Evolutionary conservation across 2,329 filamentous ascomycete species (phyloP), one percentile per base, ranked within the genome.

Genomic region (Tolypocladium ophioglossoides): DNA sequence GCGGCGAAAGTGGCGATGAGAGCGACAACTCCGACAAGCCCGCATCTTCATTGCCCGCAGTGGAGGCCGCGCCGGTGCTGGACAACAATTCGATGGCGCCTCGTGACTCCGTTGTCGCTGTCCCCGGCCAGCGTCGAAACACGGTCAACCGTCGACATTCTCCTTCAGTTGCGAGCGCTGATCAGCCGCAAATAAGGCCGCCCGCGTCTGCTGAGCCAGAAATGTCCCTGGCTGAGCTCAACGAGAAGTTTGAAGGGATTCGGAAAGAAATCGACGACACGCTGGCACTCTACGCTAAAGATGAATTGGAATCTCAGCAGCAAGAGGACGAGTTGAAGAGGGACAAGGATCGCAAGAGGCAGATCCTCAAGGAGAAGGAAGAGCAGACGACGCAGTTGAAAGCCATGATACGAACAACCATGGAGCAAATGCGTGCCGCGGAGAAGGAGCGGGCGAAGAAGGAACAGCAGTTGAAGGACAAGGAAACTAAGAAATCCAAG

Each of bases 301-400:
- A 91, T 58, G 84, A 89, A 54, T 82, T 83, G 39, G 88, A 92
- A 52, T 83, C 83, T 56, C 82, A 81, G 59, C 74, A 78, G n/a
- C 72, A 81, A 52, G 72, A 89, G 59, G 79, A 83, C 40, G 83
- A 88, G 47, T 67, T 96, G 35, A 82, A 85, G 53, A 84, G 84
- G 55, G 89, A 95, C 63, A 86, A 89, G 56, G 89, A 95, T 60
- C 80, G 86, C 51, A 84, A 96, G 67, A 85, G 81, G 63, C 85
- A 86, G 57, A 79, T 85, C 22, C 77, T 94, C 53, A 94, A 89
- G 66, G 89, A 95, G 64, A 96, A 95, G 68, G 92, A 97, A 59
- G 90, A 95, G 63, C 87, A 85, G 51, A 96, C 90, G 50, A 85
- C 89, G 47, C 90, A 91, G 64, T 72, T 96, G 53, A 89, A 87